Base-by-base conservation (phyloP, 805 yeast species). In the Candida pini region DNA sequence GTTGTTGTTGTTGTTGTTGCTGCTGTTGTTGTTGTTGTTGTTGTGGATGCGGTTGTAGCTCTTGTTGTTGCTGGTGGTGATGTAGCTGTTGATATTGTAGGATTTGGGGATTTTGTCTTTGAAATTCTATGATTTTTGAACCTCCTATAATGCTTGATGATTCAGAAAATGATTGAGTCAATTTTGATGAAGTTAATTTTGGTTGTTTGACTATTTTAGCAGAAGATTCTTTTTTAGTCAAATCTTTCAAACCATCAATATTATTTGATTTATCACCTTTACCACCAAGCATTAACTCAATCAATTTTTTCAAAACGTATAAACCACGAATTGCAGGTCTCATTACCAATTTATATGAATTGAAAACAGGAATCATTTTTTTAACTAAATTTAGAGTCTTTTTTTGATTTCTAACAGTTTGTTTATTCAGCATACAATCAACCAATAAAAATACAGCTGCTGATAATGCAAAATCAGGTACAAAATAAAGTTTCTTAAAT, bases 251-350 rank as follows among this genome's bases (percentile, higher is more conserved):
- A 16, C 30, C 28, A 17, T 22, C 28, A 6, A 47, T 22, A 28
- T 33, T 30, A 5, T 26, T 24, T 9, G 22, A 23, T 14, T 41
- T 36, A 16, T 39, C 48, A n/a, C n/a, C n/a, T n/a, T n/a, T n/a
- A 12, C 42, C 36, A 14, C 47, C 43, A 2, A 38, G 23, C 40
- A 51, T 34, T 25, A 53, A 40, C 18, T 30, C 35, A 21, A 49
- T 35, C 5, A 56, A 32, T 23, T 45, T 49, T 18, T 51, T 53
- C 5, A 56, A 38, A 18, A 56, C 52, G 31, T 53, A 56, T 2
- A 49, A 24, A 2, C 57, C 62, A n/a, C 62, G 41, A 6, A 49
- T 31, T 3, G 62, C 60, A 13, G 59, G 56, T 22, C 58, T 45
- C 31, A 53, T 43, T 4, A 48, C 41, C 13, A 38, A 44, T 29